These are phyloP conservation scores for Penicillium egyptiacum DNA, from an alignment of 495 filamentous ascomycete species.

Conservation along the genomic window DNA sequence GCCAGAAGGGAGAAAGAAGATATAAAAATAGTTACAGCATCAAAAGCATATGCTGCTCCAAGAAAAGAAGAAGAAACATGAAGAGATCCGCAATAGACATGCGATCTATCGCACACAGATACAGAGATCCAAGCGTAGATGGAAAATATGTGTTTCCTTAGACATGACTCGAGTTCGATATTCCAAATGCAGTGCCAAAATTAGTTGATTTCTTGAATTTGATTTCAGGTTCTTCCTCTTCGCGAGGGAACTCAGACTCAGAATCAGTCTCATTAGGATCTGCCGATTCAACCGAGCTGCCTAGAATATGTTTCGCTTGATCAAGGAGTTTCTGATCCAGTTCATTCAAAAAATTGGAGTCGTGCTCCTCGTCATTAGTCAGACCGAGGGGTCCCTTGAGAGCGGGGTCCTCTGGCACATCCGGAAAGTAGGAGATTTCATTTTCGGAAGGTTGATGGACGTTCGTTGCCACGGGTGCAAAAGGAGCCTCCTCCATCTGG, in stretches of 20 bases:
- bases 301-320: slow-evolving; percentile 37
- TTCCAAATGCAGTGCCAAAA: slow-evolving; percentile 57
- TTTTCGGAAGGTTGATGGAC: slow-evolving; percentile 40
- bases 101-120: slow-evolving; percentile 15
- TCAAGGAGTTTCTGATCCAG: slow-evolving; percentile 46
- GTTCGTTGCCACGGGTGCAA: slow-evolving; percentile 33
- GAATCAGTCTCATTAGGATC: slow-evolving; percentile 30
- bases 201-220: slow-evolving; percentile 61
- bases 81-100: slow-evolving; percentile 7
- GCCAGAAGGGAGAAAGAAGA: slow-evolving; percentile 9
- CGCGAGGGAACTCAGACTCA: slow-evolving; percentile 30
- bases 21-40: slow-evolving; percentile 3
- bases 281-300: slow-evolving; percentile 18
- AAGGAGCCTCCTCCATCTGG: slow-evolving; percentile 29
- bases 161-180: slow-evolving; percentile 24
- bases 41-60: neutral
- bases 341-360: slow-evolving; percentile 42
- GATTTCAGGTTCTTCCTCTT: slow-evolving; percentile 53
- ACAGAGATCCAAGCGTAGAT: slow-evolving; percentile 14
- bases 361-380: slow-evolving; percentile 43
- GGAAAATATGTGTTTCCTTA: slow-evolving; percentile 9
- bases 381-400: slow-evolving; percentile 48
- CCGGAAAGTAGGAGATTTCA: slow-evolving; percentile 45
- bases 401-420: slow-evolving; percentile 45
- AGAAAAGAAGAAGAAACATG: slow-evolving; percentile 8